Conservation (phyloP, 495 filamentous ascomycete genomes). For the Talaromyces ruber region DNA sequence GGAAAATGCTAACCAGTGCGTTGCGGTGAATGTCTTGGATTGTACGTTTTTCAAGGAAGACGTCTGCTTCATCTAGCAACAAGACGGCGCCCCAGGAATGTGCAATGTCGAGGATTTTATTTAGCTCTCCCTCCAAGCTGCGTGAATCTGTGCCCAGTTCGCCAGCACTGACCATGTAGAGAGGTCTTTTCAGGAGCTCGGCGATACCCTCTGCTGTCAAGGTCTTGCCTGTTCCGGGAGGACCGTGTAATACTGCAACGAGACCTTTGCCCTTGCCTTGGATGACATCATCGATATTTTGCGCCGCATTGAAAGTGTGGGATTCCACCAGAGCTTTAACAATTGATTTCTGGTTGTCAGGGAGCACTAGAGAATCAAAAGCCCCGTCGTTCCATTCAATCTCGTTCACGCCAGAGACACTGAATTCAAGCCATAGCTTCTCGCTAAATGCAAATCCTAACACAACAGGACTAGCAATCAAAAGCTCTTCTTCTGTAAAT, state of each 20-base stretch:
- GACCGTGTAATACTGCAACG: slow-evolving; percentile 70
- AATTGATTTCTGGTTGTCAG: slow-evolving; percentile 67
- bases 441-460: slow-evolving; percentile 90
- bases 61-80: slow-evolving; percentile 70
- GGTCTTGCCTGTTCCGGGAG: slow-evolving; percentile 83
- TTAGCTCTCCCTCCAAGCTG: slow-evolving; percentile 70
- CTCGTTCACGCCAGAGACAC: slow-evolving; percentile 71
- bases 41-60: slow-evolving; percentile 67
- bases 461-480: slow-evolving; percentile 84
- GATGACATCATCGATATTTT: slow-evolving; percentile 79
- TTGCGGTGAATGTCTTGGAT: slow-evolving; percentile 68
- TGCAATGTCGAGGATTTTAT: slow-evolving; percentile 78
- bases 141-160: slow-evolving; percentile 74
- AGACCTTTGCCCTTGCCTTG: slow-evolving; percentile 72
- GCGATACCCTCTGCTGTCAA: slow-evolving; percentile 83
- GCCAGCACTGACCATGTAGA: slow-evolving; percentile 79
- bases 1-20: slow-evolving; percentile 68
- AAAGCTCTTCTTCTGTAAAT: slow-evolving; percentile 79
- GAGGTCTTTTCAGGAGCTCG: slow-evolving; percentile 69
- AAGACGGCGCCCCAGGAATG: slow-evolving; percentile 81
- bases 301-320: slow-evolving; percentile 71
- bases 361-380: slow-evolving; percentile 69
- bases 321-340: slow-evolving; percentile 73
- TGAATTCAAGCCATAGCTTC: slow-evolving; percentile 89
- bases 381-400: slow-evolving; percentile 79